Percentiles rank a stretch among this genome's conserved stretches.
These are phyloP conservation scores for Nematocida parisii DNA, from an alignment of 371 early-diverging fungal genomes.

Conservation along the genomic window DNA sequence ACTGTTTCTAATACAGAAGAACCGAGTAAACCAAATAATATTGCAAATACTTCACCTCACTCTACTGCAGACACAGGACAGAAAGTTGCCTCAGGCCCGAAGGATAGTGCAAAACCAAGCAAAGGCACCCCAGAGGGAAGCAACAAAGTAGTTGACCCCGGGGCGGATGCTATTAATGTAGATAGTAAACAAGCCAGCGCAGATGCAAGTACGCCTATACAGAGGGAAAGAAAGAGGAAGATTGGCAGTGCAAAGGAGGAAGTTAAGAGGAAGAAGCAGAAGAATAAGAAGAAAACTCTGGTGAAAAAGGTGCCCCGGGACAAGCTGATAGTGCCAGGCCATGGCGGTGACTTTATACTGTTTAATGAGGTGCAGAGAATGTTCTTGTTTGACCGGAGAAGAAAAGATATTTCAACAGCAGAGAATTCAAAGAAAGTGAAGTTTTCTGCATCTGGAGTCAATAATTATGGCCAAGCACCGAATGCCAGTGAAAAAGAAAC, in stretches of 20 bases:
- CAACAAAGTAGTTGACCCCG: neutral
- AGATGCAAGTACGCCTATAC: neutral
- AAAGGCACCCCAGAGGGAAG: neutral
- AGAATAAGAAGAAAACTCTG: neutral
- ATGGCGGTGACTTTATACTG: neutral
- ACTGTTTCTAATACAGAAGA: no score
- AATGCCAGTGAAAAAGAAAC: neutral
- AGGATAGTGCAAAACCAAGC: neutral
- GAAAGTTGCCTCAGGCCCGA: neutral
- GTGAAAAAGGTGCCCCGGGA: neutral
- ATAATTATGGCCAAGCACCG: constrained; percentile 79
- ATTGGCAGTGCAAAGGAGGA: neutral
- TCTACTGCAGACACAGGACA: neutral
- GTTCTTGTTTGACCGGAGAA: neutral
- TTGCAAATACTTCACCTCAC: no score
- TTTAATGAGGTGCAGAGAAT: constrained; percentile 21
- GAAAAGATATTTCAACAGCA: neutral
- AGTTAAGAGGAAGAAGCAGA: neutral
- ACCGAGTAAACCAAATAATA: no score
- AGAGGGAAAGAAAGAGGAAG: neutral
- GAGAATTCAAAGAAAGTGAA: neutral
- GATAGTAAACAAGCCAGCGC: neutral
- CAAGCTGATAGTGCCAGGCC: neutral
- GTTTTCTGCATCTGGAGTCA: constrained; percentile 83
- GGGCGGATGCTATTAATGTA: neutral